Conservation (phyloP, 1,284 basidiomycete genomes). For the Tranzscheliella williamsii region DNA sequence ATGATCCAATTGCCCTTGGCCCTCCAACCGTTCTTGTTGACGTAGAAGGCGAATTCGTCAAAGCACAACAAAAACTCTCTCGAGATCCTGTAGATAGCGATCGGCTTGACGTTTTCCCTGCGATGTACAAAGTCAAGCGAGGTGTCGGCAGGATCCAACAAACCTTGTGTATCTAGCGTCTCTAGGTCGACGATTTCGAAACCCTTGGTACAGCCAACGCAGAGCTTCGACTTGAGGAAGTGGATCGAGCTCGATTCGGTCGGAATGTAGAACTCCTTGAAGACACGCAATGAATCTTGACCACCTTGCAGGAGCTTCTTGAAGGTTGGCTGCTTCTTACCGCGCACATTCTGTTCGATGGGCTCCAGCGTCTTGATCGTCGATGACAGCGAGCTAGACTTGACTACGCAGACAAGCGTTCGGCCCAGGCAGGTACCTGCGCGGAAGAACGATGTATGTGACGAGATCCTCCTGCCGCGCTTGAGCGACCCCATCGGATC, state of each 20-base stretch:
- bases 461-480: conserved; percentile 90
- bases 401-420: conserved; percentile 96
- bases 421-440: conserved; percentile 88
- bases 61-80: conserved; percentile 97
- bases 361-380: conserved; percentile 98
- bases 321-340: conserved; percentile 78
- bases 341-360: conserved; percentile 81
- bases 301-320: conserved; percentile 89
- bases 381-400: conserved; percentile 88
- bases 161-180: conserved; percentile 91
- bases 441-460: conserved; percentile 98
- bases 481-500: conserved; percentile 90
- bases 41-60: conserved; percentile 98
- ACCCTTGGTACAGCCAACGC: conserved; percentile 96
- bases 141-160: conserved; percentile 89
- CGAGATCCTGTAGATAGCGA: conserved; percentile 95
- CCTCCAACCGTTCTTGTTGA: conserved; percentile 93
- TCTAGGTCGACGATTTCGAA: conserved; percentile 99
- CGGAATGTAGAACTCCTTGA: conserved; percentile 97
- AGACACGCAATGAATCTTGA: conserved; percentile 89
- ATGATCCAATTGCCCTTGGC: conserved; percentile 90
- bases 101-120: conserved; percentile 83
- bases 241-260: conserved; percentile 95
- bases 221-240: conserved; percentile 96
- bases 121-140: conserved; percentile 92